Evolutionary conservation across 1,139 yeast species (phyloP).

Genomic region (Debaryomyces sp.): DNA sequence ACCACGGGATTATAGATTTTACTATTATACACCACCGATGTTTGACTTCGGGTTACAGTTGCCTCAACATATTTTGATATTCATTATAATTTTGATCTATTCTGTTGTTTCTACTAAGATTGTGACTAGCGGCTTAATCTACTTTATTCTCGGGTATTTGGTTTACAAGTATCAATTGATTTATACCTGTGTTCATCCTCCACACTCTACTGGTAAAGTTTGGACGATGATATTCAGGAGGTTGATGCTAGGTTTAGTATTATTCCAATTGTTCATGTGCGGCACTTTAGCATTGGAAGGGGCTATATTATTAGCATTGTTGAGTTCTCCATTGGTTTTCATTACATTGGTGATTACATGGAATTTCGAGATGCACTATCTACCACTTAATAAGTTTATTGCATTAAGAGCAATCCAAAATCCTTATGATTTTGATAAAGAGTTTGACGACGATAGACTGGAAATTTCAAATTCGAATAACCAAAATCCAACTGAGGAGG

Average conservation of each 20-base stretch:
- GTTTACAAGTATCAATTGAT: slow-evolving; percentile 69
- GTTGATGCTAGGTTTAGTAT: slow-evolving; percentile 59
- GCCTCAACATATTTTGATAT: slow-evolving; percentile 66
- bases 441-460: slow-evolving; percentile 41
- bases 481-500: slow-evolving; percentile 9
- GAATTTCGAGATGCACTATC: slow-evolving; percentile 61
- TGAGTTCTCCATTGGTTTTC: slow-evolving; percentile 55
- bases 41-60: slow-evolving; percentile 67
- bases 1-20: slow-evolving; percentile 61
- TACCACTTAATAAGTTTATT: slow-evolving; percentile 61
- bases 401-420: slow-evolving; percentile 64
- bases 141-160: slow-evolving; percentile 62
- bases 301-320: slow-evolving; percentile 53
- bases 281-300: slow-evolving; percentile 70
- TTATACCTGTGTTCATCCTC: slow-evolving; percentile 70
- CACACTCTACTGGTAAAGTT: slow-evolving; percentile 71
- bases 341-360: slow-evolving; percentile 52
- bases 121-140: slow-evolving; percentile 61
- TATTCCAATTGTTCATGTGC: slow-evolving; percentile 68
- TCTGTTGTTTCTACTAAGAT: slow-evolving; percentile 70
- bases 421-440: slow-evolving; percentile 43
- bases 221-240: slow-evolving; percentile 72
- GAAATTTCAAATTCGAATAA: slow-evolving; percentile 3
- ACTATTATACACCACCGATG: slow-evolving; percentile 66
- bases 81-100: slow-evolving; percentile 63